Percentiles rank a stretch among this genome's conserved stretches.
Conservation (phyloP, 2,329 filamentous ascomycete genomes). For the Aureobasidium sp. region DNA sequence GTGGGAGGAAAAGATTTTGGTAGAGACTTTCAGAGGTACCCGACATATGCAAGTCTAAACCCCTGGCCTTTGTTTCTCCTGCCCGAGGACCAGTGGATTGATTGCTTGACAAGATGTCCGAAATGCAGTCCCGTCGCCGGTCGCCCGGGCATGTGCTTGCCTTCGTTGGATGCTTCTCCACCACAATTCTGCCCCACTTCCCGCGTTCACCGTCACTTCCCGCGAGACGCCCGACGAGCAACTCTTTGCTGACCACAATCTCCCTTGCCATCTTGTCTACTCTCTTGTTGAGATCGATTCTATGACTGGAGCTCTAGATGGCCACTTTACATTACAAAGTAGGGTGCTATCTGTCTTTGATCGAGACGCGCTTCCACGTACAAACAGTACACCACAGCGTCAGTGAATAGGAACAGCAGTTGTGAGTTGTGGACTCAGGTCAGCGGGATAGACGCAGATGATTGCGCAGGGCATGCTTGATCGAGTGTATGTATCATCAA, state of each 20-base stretch:
- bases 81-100: background rate
- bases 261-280: background rate
- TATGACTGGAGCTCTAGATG: too few relatives aligned
- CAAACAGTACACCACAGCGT: background rate
- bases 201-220: background rate
- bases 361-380: too few relatives aligned
- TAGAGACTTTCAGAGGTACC: background rate
- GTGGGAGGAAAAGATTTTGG: background rate
- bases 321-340: too few relatives aligned
- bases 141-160: background rate
- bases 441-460: background rate
- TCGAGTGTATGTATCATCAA: background rate
- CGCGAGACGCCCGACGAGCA: background rate
- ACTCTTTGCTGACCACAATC: background rate
- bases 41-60: background rate
- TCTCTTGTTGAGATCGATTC: background rate
- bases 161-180: background rate
- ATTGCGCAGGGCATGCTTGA: background rate
- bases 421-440: too few relatives aligned
- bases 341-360: too few relatives aligned
- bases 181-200: background rate
- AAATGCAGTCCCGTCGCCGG: background rate
- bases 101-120: background rate
- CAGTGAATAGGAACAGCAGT: background rate
- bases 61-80: background rate